Evolutionary conservation across 352 stramenopile genomes (phyloP).

Genomic region (Plasmopara halstedii): DNA sequence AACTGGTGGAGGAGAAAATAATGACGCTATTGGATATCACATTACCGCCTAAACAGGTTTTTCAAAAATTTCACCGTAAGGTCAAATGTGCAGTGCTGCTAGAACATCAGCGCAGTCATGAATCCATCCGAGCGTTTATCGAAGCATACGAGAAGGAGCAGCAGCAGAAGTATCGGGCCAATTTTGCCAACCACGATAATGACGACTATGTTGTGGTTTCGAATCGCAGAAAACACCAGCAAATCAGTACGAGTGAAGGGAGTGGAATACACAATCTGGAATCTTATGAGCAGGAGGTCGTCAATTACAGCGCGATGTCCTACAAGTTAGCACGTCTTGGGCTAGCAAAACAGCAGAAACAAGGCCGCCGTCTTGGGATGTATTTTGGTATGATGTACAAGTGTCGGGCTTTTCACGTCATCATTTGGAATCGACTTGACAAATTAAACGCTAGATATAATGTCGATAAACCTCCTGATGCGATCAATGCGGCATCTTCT

Average conservation of each 20-base stretch:
- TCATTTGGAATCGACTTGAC: conserved; percentile 49
- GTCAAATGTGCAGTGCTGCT: conserved; percentile 62
- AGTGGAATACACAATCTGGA: conserved; percentile 11
- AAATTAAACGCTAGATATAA: conserved; percentile 10
- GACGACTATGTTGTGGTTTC: conserved; percentile 61
- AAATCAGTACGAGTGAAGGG: conserved; percentile 9
- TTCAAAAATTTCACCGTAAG: conserved; percentile 53
- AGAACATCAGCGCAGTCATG: conserved; percentile 41
- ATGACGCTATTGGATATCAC: conserved; percentile 60
- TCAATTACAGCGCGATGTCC: conserved; percentile 52
- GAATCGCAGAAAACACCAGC: conserved; percentile 27
- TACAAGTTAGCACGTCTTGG: conserved; percentile 61
- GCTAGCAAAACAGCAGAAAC: conserved; percentile 51
- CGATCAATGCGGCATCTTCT: background rate
- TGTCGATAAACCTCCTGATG: background rate
- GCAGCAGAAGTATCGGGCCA: conserved; percentile 53
- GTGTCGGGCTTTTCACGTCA: conserved; percentile 51
- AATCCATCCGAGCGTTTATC: conserved; percentile 48
- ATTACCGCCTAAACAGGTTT: conserved; percentile 51
- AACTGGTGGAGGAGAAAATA: conserved; percentile 40
- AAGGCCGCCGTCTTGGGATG: conserved; percentile 63
- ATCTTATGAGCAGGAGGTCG: conserved; percentile 34
- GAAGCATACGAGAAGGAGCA: conserved; percentile 57
- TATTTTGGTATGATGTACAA: conserved; percentile 70
- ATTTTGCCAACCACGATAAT: conserved; percentile 40